Percentiles rank a stretch among this genome's conserved stretches.
phyloP scores from a whole-genome alignment of 345 rosid genomes.

The Reutealis trisperma region DNA sequence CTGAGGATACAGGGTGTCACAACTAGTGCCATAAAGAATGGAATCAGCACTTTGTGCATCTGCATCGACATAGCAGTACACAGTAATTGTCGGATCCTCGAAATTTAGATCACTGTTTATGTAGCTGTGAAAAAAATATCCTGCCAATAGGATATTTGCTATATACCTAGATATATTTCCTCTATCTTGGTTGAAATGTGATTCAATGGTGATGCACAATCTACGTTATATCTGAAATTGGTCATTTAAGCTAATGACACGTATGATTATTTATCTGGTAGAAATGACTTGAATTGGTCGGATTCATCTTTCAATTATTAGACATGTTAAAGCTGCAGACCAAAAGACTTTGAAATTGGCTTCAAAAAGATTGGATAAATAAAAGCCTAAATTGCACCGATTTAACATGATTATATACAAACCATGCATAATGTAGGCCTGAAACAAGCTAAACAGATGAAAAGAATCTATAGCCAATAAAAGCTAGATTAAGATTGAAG shows the following conservation, averaged over 20 bases:
- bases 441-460: background rate
- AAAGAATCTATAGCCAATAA: background rate
- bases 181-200: background rate
- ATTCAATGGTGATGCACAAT: background rate
- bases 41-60: conserved; percentile 84
- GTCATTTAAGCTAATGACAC: background rate
- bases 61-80: conserved; percentile 32
- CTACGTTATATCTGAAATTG: background rate
- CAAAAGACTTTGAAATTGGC: background rate
- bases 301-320: background rate
- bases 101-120: background rate
- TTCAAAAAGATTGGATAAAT: background rate
- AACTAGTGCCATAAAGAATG: conserved; percentile 62
- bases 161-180: background rate
- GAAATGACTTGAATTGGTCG: background rate
- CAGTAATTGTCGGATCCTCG: background rate
- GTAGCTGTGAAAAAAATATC: background rate
- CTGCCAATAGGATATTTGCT: background rate
- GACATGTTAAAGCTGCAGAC: background rate
- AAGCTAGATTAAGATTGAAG: too few species aligned
- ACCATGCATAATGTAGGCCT: background rate
- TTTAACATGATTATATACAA: background rate
- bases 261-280: background rate
- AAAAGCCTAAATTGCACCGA: background rate
- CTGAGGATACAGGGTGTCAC: conserved; percentile 70